Base-by-base conservation (phyloP, 495 filamentous ascomycete species). In the Antarctomyces pellizariae region DNA sequence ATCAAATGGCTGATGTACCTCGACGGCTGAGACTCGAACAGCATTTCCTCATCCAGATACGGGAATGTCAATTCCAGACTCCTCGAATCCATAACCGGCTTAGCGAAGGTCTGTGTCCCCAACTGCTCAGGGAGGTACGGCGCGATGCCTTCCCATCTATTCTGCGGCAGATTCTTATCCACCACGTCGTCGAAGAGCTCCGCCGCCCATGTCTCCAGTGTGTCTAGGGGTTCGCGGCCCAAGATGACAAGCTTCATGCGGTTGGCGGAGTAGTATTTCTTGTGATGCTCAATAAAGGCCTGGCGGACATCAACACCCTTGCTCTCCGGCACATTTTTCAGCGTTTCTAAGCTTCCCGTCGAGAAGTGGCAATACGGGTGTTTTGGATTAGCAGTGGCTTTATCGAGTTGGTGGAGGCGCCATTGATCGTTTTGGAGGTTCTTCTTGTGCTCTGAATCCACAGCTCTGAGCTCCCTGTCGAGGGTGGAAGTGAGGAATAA, bases 391-490 rank as follows among this genome's bases (percentile, higher is more conserved):
- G 84, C 82, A 7, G 89, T 53, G 1, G 77, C 73, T 49, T 92
- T 93, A 42, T 76, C 76, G 16, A 99, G 59, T 45, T 99, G 86
- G 48, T 83, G 68, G 32, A 92, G 49, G 12, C 86, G 71, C 89
- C 89, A 99, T 32, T 65, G 54, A 45, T 99, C 86, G 48, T 64
- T 90, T 52, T 99, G 86, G 13, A 99, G 62, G 36, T 99, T 99
- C 59, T 99, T 95, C 60, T 99, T 99, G 52, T 95, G 92, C 45
- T 99, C 86, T 0, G 86, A 95, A 50, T 99, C 86, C 11, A 99
- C 86, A 11, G 86, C 86, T 33, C 57, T 64, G 33, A 99, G 55
- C 50, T 99, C 86, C 16, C 86, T 68, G 36, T 99, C 86, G 21
- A 99, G 46, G 2, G 84, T 92, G 21, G 71, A 80, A 28, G 71